Percentiles rank a stretch among this genome's conserved stretches.
phyloP scores from a whole-genome alignment of 768 basidiomycete genomes.

The Suillus occidentalis region DNA sequence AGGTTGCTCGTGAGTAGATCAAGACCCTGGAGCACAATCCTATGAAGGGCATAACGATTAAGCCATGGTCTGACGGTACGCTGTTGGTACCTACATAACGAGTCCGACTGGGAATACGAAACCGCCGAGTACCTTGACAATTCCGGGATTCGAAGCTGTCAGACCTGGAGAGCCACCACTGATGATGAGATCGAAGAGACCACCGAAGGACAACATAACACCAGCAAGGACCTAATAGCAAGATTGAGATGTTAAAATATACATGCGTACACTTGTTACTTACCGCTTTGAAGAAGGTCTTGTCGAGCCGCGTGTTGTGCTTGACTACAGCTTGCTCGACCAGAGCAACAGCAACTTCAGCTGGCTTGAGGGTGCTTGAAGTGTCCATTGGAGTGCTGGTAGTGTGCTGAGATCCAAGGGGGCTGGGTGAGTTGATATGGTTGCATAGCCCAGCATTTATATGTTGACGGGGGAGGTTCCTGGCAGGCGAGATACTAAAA shows the following conservation, averaged over 20 bases:
- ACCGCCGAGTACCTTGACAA: slow-evolving; percentile 64
- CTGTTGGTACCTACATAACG: slow-evolving; percentile 54
- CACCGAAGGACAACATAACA: slow-evolving; percentile 74
- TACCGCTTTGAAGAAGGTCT: slow-evolving; percentile 69
- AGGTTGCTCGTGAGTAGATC: slow-evolving; percentile 77
- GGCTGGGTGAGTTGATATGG: background rate
- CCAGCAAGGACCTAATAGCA: slow-evolving; percentile 63
- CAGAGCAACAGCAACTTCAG: slow-evolving; percentile 56
- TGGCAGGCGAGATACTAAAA: slow-evolving; percentile 14
- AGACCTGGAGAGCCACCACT: slow-evolving; percentile 58
- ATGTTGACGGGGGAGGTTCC: slow-evolving; percentile 1
- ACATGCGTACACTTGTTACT: slow-evolving; percentile 17
- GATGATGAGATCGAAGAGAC: slow-evolving; percentile 59
- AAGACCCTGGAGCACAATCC: slow-evolving; percentile 71
- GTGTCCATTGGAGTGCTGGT: slow-evolving; percentile 19
- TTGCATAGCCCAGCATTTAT: slow-evolving; percentile 19
- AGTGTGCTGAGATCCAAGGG: slow-evolving; percentile 7
- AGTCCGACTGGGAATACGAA: slow-evolving; percentile 77
- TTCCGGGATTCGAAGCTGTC: slow-evolving; percentile 55
- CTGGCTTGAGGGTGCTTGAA: slow-evolving; percentile 55
- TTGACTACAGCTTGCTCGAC: slow-evolving; percentile 59
- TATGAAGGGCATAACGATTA: slow-evolving; percentile 24
- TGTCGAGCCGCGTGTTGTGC: slow-evolving; percentile 61
- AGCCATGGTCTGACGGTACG: background rate
- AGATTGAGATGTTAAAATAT: background rate